Conservation (phyloP, 2,329 filamentous ascomycete species). For the Colletotrichum noveboracense region DNA sequence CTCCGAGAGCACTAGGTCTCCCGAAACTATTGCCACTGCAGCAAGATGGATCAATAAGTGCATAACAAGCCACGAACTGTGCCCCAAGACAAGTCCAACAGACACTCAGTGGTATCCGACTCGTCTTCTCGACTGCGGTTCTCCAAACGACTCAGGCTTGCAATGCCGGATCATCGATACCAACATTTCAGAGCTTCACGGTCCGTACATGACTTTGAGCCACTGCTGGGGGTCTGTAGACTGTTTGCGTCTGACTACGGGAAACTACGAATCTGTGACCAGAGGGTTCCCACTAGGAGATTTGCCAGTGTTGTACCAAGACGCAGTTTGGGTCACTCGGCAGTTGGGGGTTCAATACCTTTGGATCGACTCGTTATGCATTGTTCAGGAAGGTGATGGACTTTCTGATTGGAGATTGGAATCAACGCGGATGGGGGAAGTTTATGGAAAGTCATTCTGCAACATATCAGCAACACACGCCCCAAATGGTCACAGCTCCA, state of each 20-base stretch:
- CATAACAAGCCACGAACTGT: neutral
- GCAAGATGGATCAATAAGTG: neutral
- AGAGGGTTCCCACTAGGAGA: neutral
- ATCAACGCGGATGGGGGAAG: neutral
- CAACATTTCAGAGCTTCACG: neutral
- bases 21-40: neutral
- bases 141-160: neutral
- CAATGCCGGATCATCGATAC: neutral
- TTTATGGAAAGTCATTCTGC: neutral
- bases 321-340: neutral
- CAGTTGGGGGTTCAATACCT: neutral
- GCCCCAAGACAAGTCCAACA: neutral
- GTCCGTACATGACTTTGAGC: neutral
- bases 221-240: neutral
- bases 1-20: accelerated
- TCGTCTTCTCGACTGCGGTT: neutral
- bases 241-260: neutral
- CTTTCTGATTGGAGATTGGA: neutral
- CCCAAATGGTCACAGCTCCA: neutral
- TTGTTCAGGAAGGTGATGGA: neutral
- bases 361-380: neutral
- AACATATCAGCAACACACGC: neutral
- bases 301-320: neutral
- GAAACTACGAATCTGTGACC: too few relatives aligned
- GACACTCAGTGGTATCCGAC: neutral